Evolutionary conservation across 202 grass and related monocot genomes (phyloP).

Genomic region (Saccharum hybrid): DNA sequence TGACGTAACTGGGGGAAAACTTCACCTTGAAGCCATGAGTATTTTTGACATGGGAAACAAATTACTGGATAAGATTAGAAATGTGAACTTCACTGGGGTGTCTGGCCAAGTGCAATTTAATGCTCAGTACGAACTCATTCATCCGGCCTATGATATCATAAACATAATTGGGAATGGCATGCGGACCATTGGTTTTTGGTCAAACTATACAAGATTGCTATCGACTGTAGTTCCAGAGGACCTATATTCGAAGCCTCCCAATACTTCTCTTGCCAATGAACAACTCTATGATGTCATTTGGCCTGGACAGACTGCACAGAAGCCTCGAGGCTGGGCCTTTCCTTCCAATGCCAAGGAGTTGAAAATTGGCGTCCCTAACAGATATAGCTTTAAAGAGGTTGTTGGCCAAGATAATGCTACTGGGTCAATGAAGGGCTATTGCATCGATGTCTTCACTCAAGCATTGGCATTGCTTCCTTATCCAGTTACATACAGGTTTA

Average conservation of each 20-base stretch:
- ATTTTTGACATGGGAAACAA: slow-evolving; percentile 73
- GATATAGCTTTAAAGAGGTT: slow-evolving; percentile 72
- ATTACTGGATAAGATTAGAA: slow-evolving; percentile 61
- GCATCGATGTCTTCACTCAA: slow-evolving; percentile 85
- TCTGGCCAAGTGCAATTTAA: slow-evolving; percentile 72
- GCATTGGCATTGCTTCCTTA: slow-evolving; percentile 90
- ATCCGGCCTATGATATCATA: slow-evolving; percentile 85
- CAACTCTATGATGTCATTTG: slow-evolving; percentile 84
- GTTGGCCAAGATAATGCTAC: slow-evolving; percentile 64
- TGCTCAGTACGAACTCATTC: slow-evolving; percentile 62
- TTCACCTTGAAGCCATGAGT: slow-evolving; percentile 87
- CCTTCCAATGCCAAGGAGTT: slow-evolving; percentile 79
- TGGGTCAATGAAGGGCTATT: slow-evolving; percentile 77
- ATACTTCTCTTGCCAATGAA: slow-evolving; percentile 65
- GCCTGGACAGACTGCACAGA: slow-evolving; percentile 76
- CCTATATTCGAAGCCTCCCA: slow-evolving; percentile 65
- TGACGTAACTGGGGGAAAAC: slow-evolving; percentile 51
- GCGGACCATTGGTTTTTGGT: slow-evolving; percentile 85
- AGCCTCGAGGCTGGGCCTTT: slow-evolving; percentile 87
- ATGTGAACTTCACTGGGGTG: slow-evolving; percentile 68
- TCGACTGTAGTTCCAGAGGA: slow-evolving; percentile 72
- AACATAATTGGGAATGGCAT: slow-evolving; percentile 77
- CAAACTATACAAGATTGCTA: slow-evolving; percentile 80
- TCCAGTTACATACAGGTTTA: slow-evolving; percentile 76
- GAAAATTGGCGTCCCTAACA: slow-evolving; percentile 78